A percentile compares a stretch with the other conserved stretches of the same genome.
phyloP scores from a whole-genome alignment of 345 rosid species.

The Hirschfeldia incana region DNA sequence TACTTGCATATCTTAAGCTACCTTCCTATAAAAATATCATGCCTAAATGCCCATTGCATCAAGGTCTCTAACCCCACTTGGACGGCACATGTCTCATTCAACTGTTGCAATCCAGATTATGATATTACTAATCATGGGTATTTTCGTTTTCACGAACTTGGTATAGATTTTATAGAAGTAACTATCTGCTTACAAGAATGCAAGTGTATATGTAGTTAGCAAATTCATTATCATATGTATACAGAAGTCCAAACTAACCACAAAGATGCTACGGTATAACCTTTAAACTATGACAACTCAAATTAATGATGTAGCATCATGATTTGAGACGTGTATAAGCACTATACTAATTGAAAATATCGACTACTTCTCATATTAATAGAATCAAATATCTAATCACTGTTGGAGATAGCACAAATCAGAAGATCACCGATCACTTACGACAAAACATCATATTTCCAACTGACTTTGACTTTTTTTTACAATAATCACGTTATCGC shows the following conservation, averaged over 20 bases:
- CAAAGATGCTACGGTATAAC: neutral
- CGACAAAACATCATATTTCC: conserved; percentile 23
- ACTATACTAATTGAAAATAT: neutral
- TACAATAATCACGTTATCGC: conserved; percentile 25
- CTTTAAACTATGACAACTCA: neutral
- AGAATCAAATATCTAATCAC: conserved; percentile 6
- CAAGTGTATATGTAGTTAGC: neutral
- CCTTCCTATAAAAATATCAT: conserved; percentile 19
- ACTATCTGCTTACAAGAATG: neutral
- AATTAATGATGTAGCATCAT: neutral
- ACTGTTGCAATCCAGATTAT: conserved; percentile 6
- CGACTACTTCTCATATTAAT: neutral
- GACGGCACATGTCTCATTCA: conserved; percentile 37
- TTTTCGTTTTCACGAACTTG: neutral
- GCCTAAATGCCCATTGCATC: conserved; percentile 32
- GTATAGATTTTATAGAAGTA: neutral
- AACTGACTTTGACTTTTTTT: conserved; percentile 30
- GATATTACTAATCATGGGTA: conserved; percentile 12
- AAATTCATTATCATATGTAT: neutral
- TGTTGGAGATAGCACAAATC: neutral
- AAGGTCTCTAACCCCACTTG: conserved; percentile 38
- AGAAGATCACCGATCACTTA: neutral
- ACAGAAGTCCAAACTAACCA: neutral
- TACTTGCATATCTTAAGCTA: conserved; percentile 36
- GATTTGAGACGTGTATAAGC: neutral